A percentile compares a stretch with the other conserved stretches of the same genome.
These are phyloP conservation scores for Beauveria brongniartii DNA, from an alignment of 2,329 filamentous ascomycete species.

Conservation along the genomic window DNA sequence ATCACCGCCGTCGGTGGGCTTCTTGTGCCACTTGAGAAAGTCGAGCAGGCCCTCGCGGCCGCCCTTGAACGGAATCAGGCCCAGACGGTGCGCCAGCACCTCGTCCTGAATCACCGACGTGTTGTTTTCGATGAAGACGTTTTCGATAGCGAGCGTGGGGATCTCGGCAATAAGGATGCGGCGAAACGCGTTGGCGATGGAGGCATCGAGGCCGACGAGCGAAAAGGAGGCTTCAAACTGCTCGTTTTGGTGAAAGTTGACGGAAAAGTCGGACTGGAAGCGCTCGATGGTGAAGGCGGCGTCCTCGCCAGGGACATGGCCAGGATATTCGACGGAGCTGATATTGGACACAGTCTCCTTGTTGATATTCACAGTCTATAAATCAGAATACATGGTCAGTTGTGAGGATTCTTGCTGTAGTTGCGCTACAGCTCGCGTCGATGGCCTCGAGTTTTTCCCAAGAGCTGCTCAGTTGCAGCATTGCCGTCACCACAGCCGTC, in stretches of 20 bases:
- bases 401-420: background rate
- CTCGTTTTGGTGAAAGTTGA: slow-evolving; percentile 80
- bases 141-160: slow-evolving; percentile 88
- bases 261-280: slow-evolving; percentile 61
- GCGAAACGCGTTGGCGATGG: slow-evolving; percentile 93
- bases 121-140: slow-evolving; percentile 90
- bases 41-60: slow-evolving; percentile 64
- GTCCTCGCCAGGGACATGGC: slow-evolving; percentile 84
- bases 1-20: slow-evolving; percentile 55
- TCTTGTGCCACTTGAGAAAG: slow-evolving; percentile 76
- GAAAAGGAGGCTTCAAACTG: slow-evolving; percentile 77
- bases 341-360: slow-evolving; percentile 86
- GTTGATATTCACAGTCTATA: slow-evolving; percentile 76
- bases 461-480: background rate
- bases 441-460: background rate
- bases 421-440: background rate
- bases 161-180: slow-evolving; percentile 94
- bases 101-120: slow-evolving; percentile 98
- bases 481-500: background rate
- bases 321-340: slow-evolving; percentile 83
- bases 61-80: slow-evolving; percentile 82
- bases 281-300: slow-evolving; percentile 67
- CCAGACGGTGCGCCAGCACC: slow-evolving; percentile 82
- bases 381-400: slow-evolving; percentile 7
- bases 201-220: slow-evolving; percentile 82